Base-by-base conservation (phyloP, 352 stramenopile genomes). In the Pythium biforme region DNA sequence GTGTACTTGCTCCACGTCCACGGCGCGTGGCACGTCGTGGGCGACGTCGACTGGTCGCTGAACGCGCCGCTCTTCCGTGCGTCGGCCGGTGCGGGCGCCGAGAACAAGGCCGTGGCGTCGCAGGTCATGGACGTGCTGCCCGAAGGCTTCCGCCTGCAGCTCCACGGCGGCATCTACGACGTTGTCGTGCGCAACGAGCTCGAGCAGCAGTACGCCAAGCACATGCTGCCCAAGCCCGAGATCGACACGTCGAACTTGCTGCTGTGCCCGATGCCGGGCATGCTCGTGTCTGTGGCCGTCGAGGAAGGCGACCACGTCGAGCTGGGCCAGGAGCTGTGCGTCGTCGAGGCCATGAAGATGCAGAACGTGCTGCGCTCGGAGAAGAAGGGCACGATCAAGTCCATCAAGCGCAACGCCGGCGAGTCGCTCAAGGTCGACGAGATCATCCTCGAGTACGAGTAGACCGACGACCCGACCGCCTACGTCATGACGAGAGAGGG, bases 291-390 rank as follows among this genome's bases (percentile, higher is more conserved):
- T 52, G 86, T 99, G 53, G 70, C 94, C 60, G 83, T 92, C 61
- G 80, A 88, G 45, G 79, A 78, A 17, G 95, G 96, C 22, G 86
- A 98, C 43, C 58, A 37, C 10, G 94, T 99, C 46, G 76, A 73
- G 9, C 73, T 77, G 46, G 94, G 95, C 59, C 86, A 98, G 62
- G 74, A 93, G 14, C 66, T 99, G 37, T 48, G 98, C 50, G 96
- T 98, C 56, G 93, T 98, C 78, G 95, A 98, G 74, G 95, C 96
- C 27, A 99, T 99, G 95, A 99, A 99, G 81, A 99, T 99, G 96
- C 92, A 99, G 68, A 79, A 92, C 66, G 73, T 84, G 50, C 86
- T 94, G 43, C 81, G 84, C 29, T 79, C 85, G 5, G 81, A 80
- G 31, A 86, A 79, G 55, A 75, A 90, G 61, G 85, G 79, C 59